Conservation (phyloP, 139 green algal species). For the Coccomyxa sp. region DNA sequence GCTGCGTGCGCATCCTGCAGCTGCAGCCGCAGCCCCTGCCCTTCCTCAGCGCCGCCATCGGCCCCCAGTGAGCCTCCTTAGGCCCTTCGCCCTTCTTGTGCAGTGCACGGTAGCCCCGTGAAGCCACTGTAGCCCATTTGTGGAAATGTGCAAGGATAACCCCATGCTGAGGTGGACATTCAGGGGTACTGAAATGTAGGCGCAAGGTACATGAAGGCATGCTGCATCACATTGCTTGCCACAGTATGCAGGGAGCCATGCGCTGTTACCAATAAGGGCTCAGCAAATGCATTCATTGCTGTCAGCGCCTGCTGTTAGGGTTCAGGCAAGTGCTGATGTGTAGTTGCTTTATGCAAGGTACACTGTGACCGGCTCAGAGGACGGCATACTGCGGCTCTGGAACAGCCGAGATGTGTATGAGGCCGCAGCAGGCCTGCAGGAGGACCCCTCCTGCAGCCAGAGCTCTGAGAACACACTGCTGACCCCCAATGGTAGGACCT, state of each 20-base stretch:
- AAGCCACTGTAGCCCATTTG: too few species aligned
- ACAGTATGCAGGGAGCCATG: too few species aligned
- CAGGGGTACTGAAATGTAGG: too few species aligned
- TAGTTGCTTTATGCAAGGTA: neutral
- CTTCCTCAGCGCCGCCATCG: constrained; percentile 20
- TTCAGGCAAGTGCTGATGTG: neutral
- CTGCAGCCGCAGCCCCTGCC: neutral
- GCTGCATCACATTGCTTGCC: too few species aligned
- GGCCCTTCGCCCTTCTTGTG: neutral
- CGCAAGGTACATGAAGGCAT: too few species aligned
- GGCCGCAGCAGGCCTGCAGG: constrained; percentile 6
- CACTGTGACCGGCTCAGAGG: constrained; percentile 18
- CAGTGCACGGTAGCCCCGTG: too few species aligned
- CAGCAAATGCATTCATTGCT: neutral
- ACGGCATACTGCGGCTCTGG: constrained; percentile 45
- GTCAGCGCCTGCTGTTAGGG: neutral
- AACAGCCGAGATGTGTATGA: constrained; percentile 33
- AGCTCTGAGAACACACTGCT: neutral
- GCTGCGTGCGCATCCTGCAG: constrained; percentile 48
- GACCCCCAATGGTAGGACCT: neutral
- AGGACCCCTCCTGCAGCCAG: neutral
- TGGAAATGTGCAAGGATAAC: too few species aligned
- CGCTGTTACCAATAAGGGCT: too few species aligned
- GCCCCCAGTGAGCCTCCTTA: constrained; percentile 8
- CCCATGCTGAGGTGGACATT: too few species aligned